A percentile compares a stretch with the other conserved stretches of the same genome.
These are phyloP conservation scores for Bacterosira constricta DNA, from an alignment of 108 stramenopile species.

Conservation along the genomic window DNA sequence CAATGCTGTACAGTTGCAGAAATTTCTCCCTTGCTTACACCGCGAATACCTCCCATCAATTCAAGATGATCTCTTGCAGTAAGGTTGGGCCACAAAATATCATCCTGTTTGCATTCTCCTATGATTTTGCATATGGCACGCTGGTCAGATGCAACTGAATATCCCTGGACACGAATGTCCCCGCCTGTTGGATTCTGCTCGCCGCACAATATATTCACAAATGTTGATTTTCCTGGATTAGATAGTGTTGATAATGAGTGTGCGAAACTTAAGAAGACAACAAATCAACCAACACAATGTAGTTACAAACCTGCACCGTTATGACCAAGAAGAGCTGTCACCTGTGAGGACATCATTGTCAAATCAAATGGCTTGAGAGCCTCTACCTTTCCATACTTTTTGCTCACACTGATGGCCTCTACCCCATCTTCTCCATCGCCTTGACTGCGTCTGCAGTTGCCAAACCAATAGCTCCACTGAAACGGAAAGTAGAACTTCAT, in stretches of 20 bases:
- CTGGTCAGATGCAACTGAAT: constrained; percentile 31
- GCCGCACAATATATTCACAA: constrained; percentile 75
- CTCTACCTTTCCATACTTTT: constrained; percentile 54
- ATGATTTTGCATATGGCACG: constrained; percentile 40
- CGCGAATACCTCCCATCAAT: constrained; percentile 80
- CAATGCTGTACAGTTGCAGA: constrained; percentile 35
- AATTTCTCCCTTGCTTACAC: constrained; percentile 24
- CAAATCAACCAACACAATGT: background rate
- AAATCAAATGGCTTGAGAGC: constrained; percentile 58
- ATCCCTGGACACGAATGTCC: constrained; percentile 55
- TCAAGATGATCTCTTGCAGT: constrained; percentile 85
- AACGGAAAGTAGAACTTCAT: constrained; percentile 50
- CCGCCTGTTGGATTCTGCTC: constrained; percentile 69
- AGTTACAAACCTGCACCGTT: constrained; percentile 28
- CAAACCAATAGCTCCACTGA: constrained; percentile 48
- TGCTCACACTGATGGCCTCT: constrained; percentile 34
- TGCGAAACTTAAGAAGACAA: background rate
- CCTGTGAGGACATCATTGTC: constrained; percentile 49
- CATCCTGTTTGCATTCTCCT: constrained; percentile 84
- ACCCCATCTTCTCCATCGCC: constrained; percentile 30
- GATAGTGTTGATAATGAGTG: background rate
- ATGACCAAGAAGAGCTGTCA: constrained; percentile 59
- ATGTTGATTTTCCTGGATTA: constrained; percentile 82
- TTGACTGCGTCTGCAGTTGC: background rate
- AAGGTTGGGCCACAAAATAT: constrained; percentile 83